Evolutionary conservation across 371 early-diverging fungal genomes (phyloP).

Genomic region (Mucor irregularis): DNA sequence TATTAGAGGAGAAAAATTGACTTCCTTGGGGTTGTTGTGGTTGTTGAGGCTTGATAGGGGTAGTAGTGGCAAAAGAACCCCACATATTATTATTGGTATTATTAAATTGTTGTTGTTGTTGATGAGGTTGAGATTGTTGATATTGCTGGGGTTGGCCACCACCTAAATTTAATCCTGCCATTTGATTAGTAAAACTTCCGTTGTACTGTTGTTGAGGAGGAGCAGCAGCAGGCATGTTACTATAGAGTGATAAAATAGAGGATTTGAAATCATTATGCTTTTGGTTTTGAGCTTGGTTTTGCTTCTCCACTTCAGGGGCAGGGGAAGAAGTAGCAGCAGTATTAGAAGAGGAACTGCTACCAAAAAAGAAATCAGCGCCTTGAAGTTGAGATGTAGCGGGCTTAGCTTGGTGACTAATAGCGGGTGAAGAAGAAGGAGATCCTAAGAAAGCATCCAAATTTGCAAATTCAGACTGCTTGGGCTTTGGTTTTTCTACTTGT

Average conservation of each 20-base stretch:
- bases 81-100: slow-evolving; percentile 6
- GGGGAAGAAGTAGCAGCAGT: slow-evolving; percentile 10
- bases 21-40: slow-evolving; percentile 39
- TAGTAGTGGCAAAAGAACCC: slow-evolving; percentile 22
- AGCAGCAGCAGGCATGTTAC: slow-evolving; percentile 24
- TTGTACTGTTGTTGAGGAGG: slow-evolving; percentile 7
- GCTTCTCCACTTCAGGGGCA: neutral
- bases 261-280: slow-evolving; percentile 54
- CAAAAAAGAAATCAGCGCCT: slow-evolving; percentile 48
- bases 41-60: slow-evolving; percentile 15
- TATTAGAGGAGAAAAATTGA: slow-evolving; percentile 36
- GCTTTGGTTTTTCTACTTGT: slow-evolving; percentile 11
- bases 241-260: slow-evolving; percentile 59
- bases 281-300: slow-evolving; percentile 21
- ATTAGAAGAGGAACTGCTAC: slow-evolving; percentile 18
- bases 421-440: slow-evolving; percentile 29
- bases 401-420: slow-evolving; percentile 8
- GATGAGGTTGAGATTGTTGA: neutral
- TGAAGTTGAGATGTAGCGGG: slow-evolving; percentile 33
- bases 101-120: neutral
- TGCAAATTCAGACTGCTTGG: slow-evolving; percentile 37
- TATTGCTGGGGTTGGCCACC: slow-evolving; percentile 15
- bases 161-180: slow-evolving; percentile 37
- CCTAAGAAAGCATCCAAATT: slow-evolving; percentile 46
- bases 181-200: slow-evolving; percentile 36